Conservation (phyloP, 257 asterid species). For the Dorcoceras hygrometricum region DNA sequence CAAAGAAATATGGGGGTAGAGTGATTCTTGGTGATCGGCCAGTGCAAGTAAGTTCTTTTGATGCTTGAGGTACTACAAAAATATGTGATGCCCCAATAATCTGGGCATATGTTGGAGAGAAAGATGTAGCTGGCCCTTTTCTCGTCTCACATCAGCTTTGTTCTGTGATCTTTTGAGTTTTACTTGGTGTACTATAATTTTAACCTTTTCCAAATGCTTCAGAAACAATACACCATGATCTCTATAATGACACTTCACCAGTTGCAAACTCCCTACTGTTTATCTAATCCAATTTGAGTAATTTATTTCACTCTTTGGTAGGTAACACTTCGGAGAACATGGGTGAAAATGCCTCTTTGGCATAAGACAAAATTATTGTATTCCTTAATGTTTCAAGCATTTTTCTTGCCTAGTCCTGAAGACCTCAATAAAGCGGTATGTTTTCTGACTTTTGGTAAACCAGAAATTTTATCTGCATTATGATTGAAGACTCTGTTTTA, state of each 20-base stretch:
- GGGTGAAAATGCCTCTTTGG: slow-evolving; percentile 95
- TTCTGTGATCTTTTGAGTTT: background rate
- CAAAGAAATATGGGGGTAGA: slow-evolving; percentile 83
- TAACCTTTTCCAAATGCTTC: background rate
- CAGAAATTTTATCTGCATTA: slow-evolving; percentile 16
- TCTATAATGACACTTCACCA: background rate
- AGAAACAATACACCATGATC: background rate
- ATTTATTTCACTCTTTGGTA: slow-evolving; percentile 23
- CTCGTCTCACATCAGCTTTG: slow-evolving; percentile 8
- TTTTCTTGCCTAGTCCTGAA: slow-evolving; percentile 73
- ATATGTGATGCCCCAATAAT: background rate
- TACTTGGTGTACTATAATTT: background rate
- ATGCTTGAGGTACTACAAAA: slow-evolving; percentile 2
- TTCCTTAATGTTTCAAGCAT: slow-evolving; percentile 74
- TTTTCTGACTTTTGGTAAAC: slow-evolving; percentile 17
- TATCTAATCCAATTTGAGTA: slow-evolving; percentile 19
- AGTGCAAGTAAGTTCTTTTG: slow-evolving; percentile 54
- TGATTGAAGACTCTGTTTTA: background rate
- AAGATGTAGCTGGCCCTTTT: background rate
- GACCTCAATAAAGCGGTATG: slow-evolving; percentile 63
- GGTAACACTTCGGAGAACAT: slow-evolving; percentile 84
- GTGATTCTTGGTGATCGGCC: slow-evolving; percentile 96
- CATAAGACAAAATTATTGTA: slow-evolving; percentile 71
- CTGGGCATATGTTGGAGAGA: background rate
- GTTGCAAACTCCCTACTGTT: background rate